Conservation (phyloP, 768 basidiomycete genomes). For the Hygrophoropsis aurantiaca region DNA sequence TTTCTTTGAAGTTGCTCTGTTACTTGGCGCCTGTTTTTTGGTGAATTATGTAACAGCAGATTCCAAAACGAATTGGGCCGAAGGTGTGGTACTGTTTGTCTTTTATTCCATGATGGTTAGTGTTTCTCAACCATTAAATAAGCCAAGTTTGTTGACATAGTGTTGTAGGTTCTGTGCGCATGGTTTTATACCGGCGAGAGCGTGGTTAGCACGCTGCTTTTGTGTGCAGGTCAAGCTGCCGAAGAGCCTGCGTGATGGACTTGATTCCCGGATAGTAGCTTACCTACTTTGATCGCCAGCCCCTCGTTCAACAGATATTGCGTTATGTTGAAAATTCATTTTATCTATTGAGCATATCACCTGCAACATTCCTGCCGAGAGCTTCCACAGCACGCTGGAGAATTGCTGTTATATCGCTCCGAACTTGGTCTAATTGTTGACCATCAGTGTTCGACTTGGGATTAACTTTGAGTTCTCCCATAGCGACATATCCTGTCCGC, state of each 20-base stretch:
- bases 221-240: constrained; percentile 26
- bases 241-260: constrained; percentile 19
- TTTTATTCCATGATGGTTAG: constrained; percentile 69
- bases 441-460: constrained; percentile 5
- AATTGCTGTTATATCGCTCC: constrained; percentile 54
- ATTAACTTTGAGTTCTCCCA: constrained; percentile 4
- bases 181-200: constrained; percentile 68
- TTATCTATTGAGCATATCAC: constrained; percentile 26
- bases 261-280: constrained; percentile 2
- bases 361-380: constrained; percentile 52
- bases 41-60: constrained; percentile 82
- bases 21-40: constrained; percentile 69
- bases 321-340: too few species aligned
- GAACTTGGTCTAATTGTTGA: constrained; percentile 36
- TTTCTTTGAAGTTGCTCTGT: constrained; percentile 63
- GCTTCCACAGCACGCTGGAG: constrained; percentile 54
- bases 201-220: constrained; percentile 48
- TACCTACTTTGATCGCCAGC: too few species aligned
- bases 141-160: neutral
- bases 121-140: neutral
- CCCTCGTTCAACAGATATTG: too few species aligned
- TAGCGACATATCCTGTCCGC: constrained; percentile 13
- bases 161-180: constrained; percentile 51
- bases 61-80: constrained; percentile 77
- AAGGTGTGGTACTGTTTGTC: constrained; percentile 63